Evolutionary conservation across 495 filamentous ascomycete genomes (phyloP), one percentile per base, ranked within the genome.

Genomic region (Penicillium cinerascens): DNA sequence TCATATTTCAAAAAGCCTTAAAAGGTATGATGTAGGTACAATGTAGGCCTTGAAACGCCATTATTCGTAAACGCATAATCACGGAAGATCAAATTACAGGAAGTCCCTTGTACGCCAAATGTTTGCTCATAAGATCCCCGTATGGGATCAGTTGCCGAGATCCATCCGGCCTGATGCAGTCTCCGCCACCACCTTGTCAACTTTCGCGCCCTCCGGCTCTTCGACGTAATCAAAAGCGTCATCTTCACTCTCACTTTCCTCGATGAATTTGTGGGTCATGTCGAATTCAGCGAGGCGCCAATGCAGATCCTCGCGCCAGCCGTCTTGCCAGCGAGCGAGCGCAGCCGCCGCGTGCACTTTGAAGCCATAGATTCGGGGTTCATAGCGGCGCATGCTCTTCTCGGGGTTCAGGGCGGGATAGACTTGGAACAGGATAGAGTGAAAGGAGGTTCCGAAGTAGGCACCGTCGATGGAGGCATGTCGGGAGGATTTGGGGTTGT

Each of bases 391-490:
- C 49, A 82, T 76, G 67, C 79, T 88, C 81, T 97, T 97, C 56
- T 82, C 76, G 5, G 93, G 92, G 37, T 93, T 81, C 39, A 97
- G 72, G 2, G 87, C 84, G 2, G 95, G 93, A 61, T 97, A 97
- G 26, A 97, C 93, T 71, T 98, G 93, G 79, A 97, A 97, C 47
- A 98, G 82, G 70, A 98, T 97, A 67, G 96, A 96, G 78, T 96
- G 92, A 78, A 98, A 98, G 6, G 88, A 92, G 37, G 93, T 89
- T 48, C 95, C 93, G 49, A 97, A 98, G 78, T 97, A 98, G 49
- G 93, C 93, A 48, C 93, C 93, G 68, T 99, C 93, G 67, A 99
- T 96, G 42, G 84, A 80, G 39, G 89, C 87, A 69, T 99, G 93
- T 42, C 93, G 90, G 11, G 92, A 93, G 6, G 93, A 97, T 72